Evolutionary conservation across 305 asterid species (phyloP).

Genomic region (Fraxinus greggii): DNA sequence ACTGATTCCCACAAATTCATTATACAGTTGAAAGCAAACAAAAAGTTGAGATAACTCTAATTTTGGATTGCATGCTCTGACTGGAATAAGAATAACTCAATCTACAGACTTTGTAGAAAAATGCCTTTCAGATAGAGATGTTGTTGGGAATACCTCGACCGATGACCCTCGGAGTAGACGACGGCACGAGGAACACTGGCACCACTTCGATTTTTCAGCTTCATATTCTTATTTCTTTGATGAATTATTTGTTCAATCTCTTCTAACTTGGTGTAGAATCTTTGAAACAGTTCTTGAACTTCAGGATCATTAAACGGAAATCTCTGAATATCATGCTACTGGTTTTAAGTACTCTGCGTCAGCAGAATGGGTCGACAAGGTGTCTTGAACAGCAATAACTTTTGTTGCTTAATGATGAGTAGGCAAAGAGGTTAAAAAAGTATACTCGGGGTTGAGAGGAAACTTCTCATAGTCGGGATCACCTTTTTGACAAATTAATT

Average conservation of each 20-base stretch:
- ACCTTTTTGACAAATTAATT: constrained; percentile 47
- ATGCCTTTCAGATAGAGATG: constrained; percentile 52
- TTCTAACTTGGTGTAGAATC: constrained; percentile 48
- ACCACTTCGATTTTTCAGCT: constrained; percentile 58
- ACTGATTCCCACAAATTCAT: background rate
- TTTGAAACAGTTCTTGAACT: constrained; percentile 46
- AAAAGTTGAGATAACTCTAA: background rate
- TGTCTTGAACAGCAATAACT: constrained; percentile 77
- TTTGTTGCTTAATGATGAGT: constrained; percentile 78
- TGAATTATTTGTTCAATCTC: constrained; percentile 60
- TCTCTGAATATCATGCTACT: constrained; percentile 58
- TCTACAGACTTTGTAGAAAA: background rate
- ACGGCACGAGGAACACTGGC: constrained; percentile 82
- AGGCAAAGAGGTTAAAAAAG: constrained; percentile 73
- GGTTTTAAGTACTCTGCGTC: constrained; percentile 68
- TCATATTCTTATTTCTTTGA: constrained; percentile 46
- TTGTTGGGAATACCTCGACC: constrained; percentile 83
- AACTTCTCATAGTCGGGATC: constrained; percentile 55
- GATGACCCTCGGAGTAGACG: constrained; percentile 66
- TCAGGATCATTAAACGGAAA: constrained; percentile 49
- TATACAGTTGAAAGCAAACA: background rate
- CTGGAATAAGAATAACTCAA: background rate
- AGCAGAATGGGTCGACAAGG: constrained; percentile 68
- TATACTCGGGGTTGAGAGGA: constrained; percentile 53
- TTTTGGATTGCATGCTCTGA: background rate